Percentiles rank a stretch among this genome's conserved stretches.
Evolutionary conservation across 805 yeast species (phyloP).

Genomic region (Candida maltosa): DNA sequence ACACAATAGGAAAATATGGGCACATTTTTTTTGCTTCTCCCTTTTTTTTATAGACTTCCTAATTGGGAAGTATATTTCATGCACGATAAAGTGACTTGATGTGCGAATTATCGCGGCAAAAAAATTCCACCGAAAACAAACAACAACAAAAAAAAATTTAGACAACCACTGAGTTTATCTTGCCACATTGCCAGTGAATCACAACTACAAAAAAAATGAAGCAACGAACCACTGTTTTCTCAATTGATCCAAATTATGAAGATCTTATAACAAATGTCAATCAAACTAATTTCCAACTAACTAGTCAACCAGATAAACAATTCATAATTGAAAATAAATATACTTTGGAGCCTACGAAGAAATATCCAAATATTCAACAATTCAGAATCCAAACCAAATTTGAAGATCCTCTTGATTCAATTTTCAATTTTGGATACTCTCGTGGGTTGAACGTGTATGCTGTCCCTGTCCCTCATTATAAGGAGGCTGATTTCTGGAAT

Average conservation of each 20-base stretch:
- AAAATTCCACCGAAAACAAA: too few relatives aligned
- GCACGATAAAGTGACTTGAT: too few relatives aligned
- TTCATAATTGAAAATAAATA: conserved; percentile 17
- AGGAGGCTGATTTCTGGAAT: conserved; percentile 16
- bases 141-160: too few relatives aligned
- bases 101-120: too few relatives aligned
- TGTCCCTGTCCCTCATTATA: conserved; percentile 18
- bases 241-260: conserved; percentile 22
- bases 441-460: conserved; percentile 30
- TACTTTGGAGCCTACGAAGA: neutral
- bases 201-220: too few relatives aligned
- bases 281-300: conserved; percentile 10
- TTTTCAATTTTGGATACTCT: conserved; percentile 24
- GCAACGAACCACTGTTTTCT: conserved; percentile 31
- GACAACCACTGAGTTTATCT: too few relatives aligned
- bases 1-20: too few relatives aligned
- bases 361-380: conserved; percentile 14
- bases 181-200: too few relatives aligned
- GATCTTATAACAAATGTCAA: conserved; percentile 16
- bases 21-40: too few relatives aligned
- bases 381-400: conserved; percentile 17
- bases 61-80: too few relatives aligned
- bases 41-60: too few relatives aligned
- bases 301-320: conserved; percentile 6
- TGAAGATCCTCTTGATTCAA: conserved; percentile 9